Evolutionary conservation across 805 yeast species (phyloP).

Genomic region (Hanseniaspora clermontiae): DNA sequence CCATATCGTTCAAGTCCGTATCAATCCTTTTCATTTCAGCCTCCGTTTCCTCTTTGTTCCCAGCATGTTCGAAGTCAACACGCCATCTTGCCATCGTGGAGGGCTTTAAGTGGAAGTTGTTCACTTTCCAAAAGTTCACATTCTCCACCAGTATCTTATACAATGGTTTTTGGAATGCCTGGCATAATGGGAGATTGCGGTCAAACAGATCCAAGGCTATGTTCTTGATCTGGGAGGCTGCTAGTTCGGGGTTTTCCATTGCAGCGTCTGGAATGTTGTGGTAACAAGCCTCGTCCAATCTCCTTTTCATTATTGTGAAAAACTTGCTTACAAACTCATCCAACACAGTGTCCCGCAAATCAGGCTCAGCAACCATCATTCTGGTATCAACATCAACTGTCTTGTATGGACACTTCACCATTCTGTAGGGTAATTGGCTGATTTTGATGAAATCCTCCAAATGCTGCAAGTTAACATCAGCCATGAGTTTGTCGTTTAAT

Average conservation of each 20-base stretch:
- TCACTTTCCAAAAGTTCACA: conserved; percentile 13
- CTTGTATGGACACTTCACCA: conserved; percentile 1
- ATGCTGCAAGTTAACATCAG: not conserved
- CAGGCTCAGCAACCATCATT: not conserved
- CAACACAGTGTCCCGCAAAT: not conserved
- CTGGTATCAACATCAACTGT: not conserved
- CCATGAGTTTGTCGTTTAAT: not conserved
- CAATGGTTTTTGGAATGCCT: conserved; percentile 4
- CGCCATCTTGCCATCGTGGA: not conserved
- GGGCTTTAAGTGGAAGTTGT: conserved; percentile 2
- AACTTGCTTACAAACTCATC: not conserved
- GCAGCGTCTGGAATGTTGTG: not conserved
- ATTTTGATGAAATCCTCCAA: not conserved
- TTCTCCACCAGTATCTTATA: not conserved
- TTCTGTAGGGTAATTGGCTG: not conserved
- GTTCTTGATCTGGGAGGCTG: not conserved
- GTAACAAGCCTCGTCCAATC: not conserved
- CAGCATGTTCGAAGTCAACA: not conserved
- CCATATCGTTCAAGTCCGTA: conserved; percentile 1
- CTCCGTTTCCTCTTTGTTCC: not conserved
- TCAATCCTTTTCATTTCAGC: conserved; percentile 3
- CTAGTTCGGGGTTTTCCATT: not conserved
- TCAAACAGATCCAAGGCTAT: not conserved
- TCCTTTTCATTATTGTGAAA: not conserved
- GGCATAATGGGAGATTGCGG: not conserved